Evolutionary conservation across 192 early-diverging fungal genomes (phyloP), one percentile per base, ranked within the genome.

Genomic region (Gaertneriomyces sp.): DNA sequence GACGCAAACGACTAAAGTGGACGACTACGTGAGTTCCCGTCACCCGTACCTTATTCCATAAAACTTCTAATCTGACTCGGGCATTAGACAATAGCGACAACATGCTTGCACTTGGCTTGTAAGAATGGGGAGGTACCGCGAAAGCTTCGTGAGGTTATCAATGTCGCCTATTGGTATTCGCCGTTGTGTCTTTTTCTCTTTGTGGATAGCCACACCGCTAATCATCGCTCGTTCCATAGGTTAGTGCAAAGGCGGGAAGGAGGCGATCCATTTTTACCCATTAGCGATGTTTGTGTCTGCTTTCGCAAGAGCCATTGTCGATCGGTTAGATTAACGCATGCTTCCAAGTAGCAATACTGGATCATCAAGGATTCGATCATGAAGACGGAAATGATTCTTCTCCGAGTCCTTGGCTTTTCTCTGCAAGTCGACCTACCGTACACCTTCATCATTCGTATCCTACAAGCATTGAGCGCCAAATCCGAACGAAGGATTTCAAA

Each of bases 141-240:
- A 20, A 57, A 57, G 20, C 12, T 57, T 12, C 55, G 55, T 12
- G 55, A 57, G 14, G 3, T 57, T 12, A 57, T 57, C 55, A 57
- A 57, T 20, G 55, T 57, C 20, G 55, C 17, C 2, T 57, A 57
- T 38, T 57, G 55, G 55, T 57, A 57, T 2, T 12, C 54, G 12
- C 25, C 2, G 16, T n/a, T n/a, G 1, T 17, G 16, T 49, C 2
- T 2, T 2, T 17, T n/a, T 49, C 16, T 12, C 2, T 2, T 49
- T 49, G 16, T 49, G 1, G 47, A n/a, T n/a, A 49, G 2, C 16
- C 14, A 49, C 16, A n/a, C 47, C 16, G 16, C 12, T n/a, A n/a
- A 49, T n/a, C 16, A 2, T 49, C 14, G 12, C 14, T 49, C 16
- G 47, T 49, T 12, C 20, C 25, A 16, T 57, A 57, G 55, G 55